Conservation (phyloP, 768 basidiomycete species). For the Macrolepiota dolichaula region DNA sequence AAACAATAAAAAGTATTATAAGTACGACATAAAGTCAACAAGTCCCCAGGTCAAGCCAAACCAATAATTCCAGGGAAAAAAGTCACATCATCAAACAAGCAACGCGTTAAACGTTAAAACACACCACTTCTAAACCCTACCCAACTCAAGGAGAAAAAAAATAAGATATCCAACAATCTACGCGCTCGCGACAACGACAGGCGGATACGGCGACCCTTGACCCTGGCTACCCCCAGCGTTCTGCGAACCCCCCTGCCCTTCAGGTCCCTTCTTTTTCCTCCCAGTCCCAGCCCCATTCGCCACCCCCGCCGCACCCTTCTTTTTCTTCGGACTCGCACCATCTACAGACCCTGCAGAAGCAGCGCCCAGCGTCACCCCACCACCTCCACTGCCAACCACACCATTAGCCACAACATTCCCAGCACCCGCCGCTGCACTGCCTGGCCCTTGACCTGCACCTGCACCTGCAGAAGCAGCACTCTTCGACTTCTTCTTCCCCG, state of each 20-base stretch:
- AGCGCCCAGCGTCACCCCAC: constrained; percentile 10
- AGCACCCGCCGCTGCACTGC: background rate
- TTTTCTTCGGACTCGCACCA: constrained; percentile 34
- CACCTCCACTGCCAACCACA: constrained; percentile 11
- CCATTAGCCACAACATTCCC: background rate
- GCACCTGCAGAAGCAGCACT: constrained; percentile 17
- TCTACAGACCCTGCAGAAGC: background rate
- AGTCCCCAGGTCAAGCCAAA: background rate
- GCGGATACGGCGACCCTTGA: constrained; percentile 18
- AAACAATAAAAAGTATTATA: background rate
- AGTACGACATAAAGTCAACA: background rate
- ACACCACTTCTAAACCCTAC: background rate
- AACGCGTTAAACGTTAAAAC: background rate
- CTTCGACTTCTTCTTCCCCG: constrained; percentile 53
- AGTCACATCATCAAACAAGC: constrained; percentile 2
- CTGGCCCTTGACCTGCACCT: constrained; percentile 19
- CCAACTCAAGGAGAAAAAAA: background rate
- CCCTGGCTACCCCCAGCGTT: constrained; percentile 13
- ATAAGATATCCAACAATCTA: constrained; percentile 4
- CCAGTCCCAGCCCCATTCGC: constrained; percentile 44
- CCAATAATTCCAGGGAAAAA: background rate
- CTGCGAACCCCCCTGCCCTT: background rate
- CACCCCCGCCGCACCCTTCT: constrained; percentile 28
- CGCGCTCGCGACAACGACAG: constrained; percentile 28
- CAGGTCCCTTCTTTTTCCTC: constrained; percentile 41